Base-by-base conservation (phyloP, 768 basidiomycete species). In the Podaxis pistillaris region DNA sequence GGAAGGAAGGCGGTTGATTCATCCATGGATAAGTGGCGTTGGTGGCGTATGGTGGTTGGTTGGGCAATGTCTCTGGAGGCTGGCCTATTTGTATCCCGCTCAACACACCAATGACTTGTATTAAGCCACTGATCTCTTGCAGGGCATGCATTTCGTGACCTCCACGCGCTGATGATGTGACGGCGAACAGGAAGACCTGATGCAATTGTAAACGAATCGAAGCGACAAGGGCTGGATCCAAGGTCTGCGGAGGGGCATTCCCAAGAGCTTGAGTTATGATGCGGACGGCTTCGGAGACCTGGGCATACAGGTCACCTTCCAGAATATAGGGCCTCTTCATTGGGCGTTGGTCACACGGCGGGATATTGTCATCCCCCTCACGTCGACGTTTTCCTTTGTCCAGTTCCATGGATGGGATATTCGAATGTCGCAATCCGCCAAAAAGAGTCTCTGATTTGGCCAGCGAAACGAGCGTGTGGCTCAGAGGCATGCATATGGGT, bases 101-200 rank as follows among this genome's bases (percentile, higher is more conserved):
- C 63, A 93, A 82, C 37, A 93, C 88, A 19, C 90, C 90, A 49
- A 93, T 81, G 65, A 92, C 89, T 68, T 93, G 91, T 61, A 93
- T 89, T 57, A 93, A 79, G n/a, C 89, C 89, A 47, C 86, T 84
- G 44, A 93, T 83, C 72, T 93, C 91, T 70, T 90, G 89, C 1
- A 93, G 74, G 0, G 80, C 77, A 60, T 83, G 81, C 76, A 82
- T 84, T 56, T 82, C 81, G 53, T 73, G 75, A 33, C 83, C 86
- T 28, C 79, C 80, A 28, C 76, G 73, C 5, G 83, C 73, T 12
- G 86, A 86, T 38, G 87, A 89, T 11, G 89, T 92, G 62, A 91
- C 86, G 1, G 88, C 84, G 70, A 93, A 93, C 30, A 91, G 78
- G 70, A 91, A 92, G 9, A 91, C 77, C 65, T 91, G 90, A 65